Base-by-base conservation (phyloP, 2,329 filamentous ascomycete genomes). In the Verticillium klebahnii region DNA sequence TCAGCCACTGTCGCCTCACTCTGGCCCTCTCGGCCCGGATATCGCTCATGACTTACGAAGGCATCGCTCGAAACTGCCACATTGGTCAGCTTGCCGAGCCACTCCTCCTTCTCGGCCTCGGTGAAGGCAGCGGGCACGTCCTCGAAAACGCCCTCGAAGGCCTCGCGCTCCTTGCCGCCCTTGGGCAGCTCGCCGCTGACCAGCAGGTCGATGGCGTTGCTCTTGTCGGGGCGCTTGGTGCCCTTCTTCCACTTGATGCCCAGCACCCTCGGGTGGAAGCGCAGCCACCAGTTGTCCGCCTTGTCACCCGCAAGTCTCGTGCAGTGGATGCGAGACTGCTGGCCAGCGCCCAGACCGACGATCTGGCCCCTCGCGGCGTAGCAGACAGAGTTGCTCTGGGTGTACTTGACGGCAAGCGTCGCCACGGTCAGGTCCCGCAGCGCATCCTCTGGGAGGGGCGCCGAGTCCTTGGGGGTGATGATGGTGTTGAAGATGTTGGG, bases 281-380 rank as follows among this genome's bases (percentile, higher is more conserved):
- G 91, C 84, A 99, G 90, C 95, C 94, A 99, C 94, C 94, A 98
- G 84, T 96, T 97, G 78, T 99, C 95, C 57, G 93, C 92, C 84
- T 99, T 99, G 82, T 98, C 94, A 64, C 95, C 95, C 12, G 95
- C 95, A 59, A 99, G 87, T 67, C 95, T 90, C 52, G 95, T 99
- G 86, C 95, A 99, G 85, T 99, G 95, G 70, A 99, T 99, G 69
- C 95, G 90, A 65, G 92, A 96, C 80, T 99, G 95, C 78, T 99
- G 95, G 64, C 95, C 95, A 61, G 95, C 95, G 67, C 95, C 95
- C 61, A 99, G 88, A 67, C 95, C 95, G 69, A 99, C 85, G 70
- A 98, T 85, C 78, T 98, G 95, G 57, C 95, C 95, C 71, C 96
- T 93, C 66, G 92, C 83, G 61, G 95, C 93, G 74, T 98, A 99